Base-by-base conservation (phyloP, 2,329 filamentous ascomycete species). In the Incumbomyces delicatus region DNA sequence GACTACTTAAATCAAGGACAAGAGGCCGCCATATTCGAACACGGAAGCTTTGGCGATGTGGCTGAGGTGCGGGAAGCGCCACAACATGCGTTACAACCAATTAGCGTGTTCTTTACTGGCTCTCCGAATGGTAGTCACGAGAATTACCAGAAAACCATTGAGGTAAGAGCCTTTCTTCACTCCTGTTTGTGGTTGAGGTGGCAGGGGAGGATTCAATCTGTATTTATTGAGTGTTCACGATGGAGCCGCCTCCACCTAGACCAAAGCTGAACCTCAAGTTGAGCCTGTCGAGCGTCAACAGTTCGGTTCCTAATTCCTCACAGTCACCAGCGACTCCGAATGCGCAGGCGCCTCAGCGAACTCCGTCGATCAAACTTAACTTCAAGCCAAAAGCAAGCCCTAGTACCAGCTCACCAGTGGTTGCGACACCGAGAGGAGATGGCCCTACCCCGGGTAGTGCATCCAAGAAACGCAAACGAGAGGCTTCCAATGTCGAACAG, bases 251-350 rank as follows among this genome's bases (percentile, higher is more conserved):
- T 36, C 41, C 47, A 30, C 47, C 49, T 44, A 56, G 57, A 17
- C 56, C 57, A 4, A 46, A 53, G 16, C 47, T 61, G 11, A 61
- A 58, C 49, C 50, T 62, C 42, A 60, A 58, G 36, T 51, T 60
- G 27, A 47, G 52, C 31, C 41, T 44, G 18, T 22, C 41, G 14
- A 32, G 17, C 14, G 34, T 35, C 31, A 27, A 22, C 32, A 36
- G 17, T 14, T 5, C n/a, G 20, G 38, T 4, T 17, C 10, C 33
- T 45, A 37, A 37, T 34, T 30, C 29, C 27, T 18, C 46, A 8
- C 40, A 42, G 40, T 27, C 49, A 41, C 44, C 45, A 31, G 50
- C 52, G 34, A 56, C 53, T 11, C 54, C 54, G 1, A 42, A 20
- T 27, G 44, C 52, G 22, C 44, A 48, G 30, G 51, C 48, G 22